Base-by-base conservation (phyloP, 2,329 filamentous ascomycete species). In the Gremmenia infestans region DNA sequence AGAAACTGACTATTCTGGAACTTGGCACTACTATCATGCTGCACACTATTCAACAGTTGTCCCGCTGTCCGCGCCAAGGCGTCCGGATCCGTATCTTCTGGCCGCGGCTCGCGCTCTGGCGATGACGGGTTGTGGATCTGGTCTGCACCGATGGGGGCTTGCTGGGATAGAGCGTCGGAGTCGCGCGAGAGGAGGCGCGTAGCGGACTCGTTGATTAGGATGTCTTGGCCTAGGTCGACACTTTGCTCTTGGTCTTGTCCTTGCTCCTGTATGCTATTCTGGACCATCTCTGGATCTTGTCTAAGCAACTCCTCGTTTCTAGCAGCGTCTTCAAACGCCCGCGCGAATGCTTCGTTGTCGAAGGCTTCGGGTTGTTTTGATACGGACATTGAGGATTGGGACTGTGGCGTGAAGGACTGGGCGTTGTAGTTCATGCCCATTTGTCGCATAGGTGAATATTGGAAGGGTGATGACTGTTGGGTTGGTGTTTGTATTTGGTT, bases 1-100 rank as follows among this genome's bases (percentile, higher is more conserved):
- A 93, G 73, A 67, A 95, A 95, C 56, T 82, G 82, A 62, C 88
- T 92, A 67, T 91, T 83, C 64, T 85, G 82, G 71, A 94, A 94
- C 67, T 93, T 93, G 48, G 83, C 74, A 54, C 81, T 86, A 56
- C 82, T 79, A 63, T 93, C 86, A 63, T 85, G 76, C 19, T 81
- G 78, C 12, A 95, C 81, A 39, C 82, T 85, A 53, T 86, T 78
- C 5, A 94, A 76, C 4, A 95, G 76, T 56, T 86, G 78, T 15
- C 82, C 84, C 5, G 90, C 90, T 1, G 88, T 91, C 42, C 78
- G 77, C 19, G 88, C 85, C 28, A 94, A 79, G 46, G 88, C 88
- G 60, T 90, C 83, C 23, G 64, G 60, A 48, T 65, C 60, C 35
- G 67, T 62, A 60, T 71, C 65, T 39, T 70, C 57, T 62, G 68